Evolutionary conservation across 768 basidiomycete genomes (phyloP), one percentile per base, ranked within the genome.

Genomic region (Mycena sanguinolenta): DNA sequence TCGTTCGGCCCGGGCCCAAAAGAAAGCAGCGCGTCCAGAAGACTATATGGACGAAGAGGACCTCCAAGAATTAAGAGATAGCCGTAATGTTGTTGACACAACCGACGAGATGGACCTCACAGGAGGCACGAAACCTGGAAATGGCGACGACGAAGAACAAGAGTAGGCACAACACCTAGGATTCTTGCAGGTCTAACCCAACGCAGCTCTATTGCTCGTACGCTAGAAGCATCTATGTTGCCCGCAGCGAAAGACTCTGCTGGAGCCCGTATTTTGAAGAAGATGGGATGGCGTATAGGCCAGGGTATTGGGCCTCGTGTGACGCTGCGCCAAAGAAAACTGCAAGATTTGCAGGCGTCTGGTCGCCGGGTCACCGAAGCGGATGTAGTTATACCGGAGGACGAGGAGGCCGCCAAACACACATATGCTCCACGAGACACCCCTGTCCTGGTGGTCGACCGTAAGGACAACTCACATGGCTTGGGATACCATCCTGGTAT

Each of bases 41-140:
- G 96, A 98, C 78, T 99, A 95, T 78, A 99, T 99, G 98, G 98
- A 99, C 82, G 98, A 98, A 50, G 98, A 99, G 81, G 98, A 99
- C 79, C 83, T 98, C 19, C 90, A 93, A 53, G 95, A 95, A 70
- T 79, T 93, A 69, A 89, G 87, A 38, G 95, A 96, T 46, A 89
- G 88, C 73, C 86, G 91, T 73, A 89, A 87, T 23, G 79, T 98
- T 12, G 89, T 96, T 4, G 92, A 94, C 76, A 93, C 91, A 42
- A 91, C 91, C 16, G 93, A 97, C 39, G 88, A 93, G 73, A 92
- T 92, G 87, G 90, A 92, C 73, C 81, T 91, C 52, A 78, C 89
- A 0, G 89, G 87, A n/a, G 87, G 86, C 0, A 88, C 88, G 2
- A 84, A 87, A 72, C 82, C 83, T 0, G 90, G 71, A 19, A 76